Evolutionary conservation across 2,329 filamentous ascomycete genomes (phyloP), one percentile per base, ranked within the genome.

Genomic region (Uncinocarpus reesii): DNA sequence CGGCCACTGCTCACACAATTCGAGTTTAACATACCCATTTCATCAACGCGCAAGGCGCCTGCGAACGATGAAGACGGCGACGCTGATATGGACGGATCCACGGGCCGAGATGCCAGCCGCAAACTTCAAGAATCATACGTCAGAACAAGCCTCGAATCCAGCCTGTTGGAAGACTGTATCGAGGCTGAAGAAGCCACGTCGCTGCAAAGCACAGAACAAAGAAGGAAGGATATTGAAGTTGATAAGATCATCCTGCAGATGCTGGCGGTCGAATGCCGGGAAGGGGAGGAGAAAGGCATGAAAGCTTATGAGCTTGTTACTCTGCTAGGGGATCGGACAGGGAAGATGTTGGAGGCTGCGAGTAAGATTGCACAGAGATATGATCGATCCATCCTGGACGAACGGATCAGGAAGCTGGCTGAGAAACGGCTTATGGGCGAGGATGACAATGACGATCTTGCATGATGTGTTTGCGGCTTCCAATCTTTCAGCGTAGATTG

Each of bases 201-300:
- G 45, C 67, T 75, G 5, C 83, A 90, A 62, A 81, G 83, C 46
- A 67, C 74, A 1, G 76, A 80, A 38, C 75, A 95, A 11, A 76
- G 79, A 11, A 75, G 79, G 32, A 75, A 87, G 48, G 86, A 94
- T 65, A 71, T 93, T 37, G 86, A 93, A 37, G 79, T 94, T 31
- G 89, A 98, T 71, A 95, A 95, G 71, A 80, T 83, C 36, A 72
- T 98, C 43, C 71, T 98, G 54, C 88, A 95, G 70, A 76, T 96
- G 63, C 73, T 98, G 60, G 89, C 86, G 2, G 72, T 83, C 5
- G 92, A 96, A 71, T 98, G 92, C 64, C 80, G 88, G 51, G 86
- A 92, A 56, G 87, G 88, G 37, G 92, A 98, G 65, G 89, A 96
- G 54, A 76, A 84, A 24, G 90, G 89, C 4, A 95, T 95, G 87